A percentile compares a stretch with the other conserved stretches of the same genome.
These are phyloP conservation scores for Candida incommunis DNA, from an alignment of 805 yeast species.

Conservation along the genomic window DNA sequence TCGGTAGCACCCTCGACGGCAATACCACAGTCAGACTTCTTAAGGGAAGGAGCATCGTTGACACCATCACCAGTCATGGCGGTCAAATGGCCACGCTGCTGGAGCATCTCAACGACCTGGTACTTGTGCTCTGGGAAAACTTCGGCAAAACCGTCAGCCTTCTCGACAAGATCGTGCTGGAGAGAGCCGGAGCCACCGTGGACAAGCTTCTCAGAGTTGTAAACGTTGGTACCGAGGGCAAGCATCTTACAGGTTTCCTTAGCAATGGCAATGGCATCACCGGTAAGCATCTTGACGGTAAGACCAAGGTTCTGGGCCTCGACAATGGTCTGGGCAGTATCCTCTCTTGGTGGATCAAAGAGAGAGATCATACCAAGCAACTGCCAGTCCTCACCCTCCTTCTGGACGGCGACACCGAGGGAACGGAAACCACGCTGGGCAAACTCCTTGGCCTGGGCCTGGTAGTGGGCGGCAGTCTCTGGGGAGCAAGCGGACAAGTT, in stretches of 20 bases:
- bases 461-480: conserved; percentile 86
- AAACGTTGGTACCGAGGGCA: conserved; percentile 91
- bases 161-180: conserved; percentile 93
- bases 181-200: conserved; percentile 95
- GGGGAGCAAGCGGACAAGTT: conserved; percentile 41
- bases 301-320: conserved; percentile 90
- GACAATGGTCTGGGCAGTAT: conserved; percentile 86
- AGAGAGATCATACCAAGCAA: conserved; percentile 95
- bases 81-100: conserved; percentile 49
- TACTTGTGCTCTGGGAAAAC: conserved; percentile 58
- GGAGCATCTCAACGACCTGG: conserved; percentile 51
- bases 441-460: conserved; percentile 93
- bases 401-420: conserved; percentile 97
- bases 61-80: conserved; percentile 66
- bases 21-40: conserved; percentile 78
- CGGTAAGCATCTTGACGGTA: conserved; percentile 94
- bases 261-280: conserved; percentile 98
- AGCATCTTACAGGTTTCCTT: conserved; percentile 97
- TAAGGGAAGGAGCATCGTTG: conserved; percentile 53
- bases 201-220: conserved; percentile 94
- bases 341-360: conserved; percentile 98
- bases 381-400: conserved; percentile 99
- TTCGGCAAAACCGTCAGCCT: conserved; percentile 89
- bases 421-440: conserved; percentile 98
- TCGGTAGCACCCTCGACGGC: conserved; percentile 44